phyloP scores from a whole-genome alignment of 129 eudicot species.

The Centrapalus pauciflorus region DNA sequence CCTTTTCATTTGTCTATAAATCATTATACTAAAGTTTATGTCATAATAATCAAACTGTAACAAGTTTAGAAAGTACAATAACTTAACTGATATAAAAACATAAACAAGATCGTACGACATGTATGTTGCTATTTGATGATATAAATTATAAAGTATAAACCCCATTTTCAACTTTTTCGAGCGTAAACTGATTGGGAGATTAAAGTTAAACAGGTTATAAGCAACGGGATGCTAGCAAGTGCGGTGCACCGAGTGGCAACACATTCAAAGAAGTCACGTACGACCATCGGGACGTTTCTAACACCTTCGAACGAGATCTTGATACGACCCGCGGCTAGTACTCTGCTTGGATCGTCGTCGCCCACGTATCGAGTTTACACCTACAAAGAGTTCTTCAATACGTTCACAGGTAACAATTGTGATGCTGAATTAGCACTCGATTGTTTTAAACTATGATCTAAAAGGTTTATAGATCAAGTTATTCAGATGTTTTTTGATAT shows the following conservation, averaged over 20 bases:
- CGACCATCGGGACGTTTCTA: conserved; percentile 48
- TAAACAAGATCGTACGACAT: too few relatives aligned
- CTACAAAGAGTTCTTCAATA: conserved; percentile 40
- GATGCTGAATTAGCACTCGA: conserved; percentile 32
- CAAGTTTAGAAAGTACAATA: too few relatives aligned
- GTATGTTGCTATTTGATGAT: too few relatives aligned
- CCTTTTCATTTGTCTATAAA: too few relatives aligned
- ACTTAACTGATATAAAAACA: too few relatives aligned
- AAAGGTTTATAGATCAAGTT: background rate
- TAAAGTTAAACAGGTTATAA: conserved; percentile 40
- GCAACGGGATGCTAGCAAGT: conserved; percentile 54
- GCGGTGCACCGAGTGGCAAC: conserved; percentile 57
- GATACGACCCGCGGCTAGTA: conserved; percentile 36
- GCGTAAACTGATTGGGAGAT: background rate
- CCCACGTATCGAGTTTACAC: conserved; percentile 32
- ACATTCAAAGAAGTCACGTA: conserved; percentile 35
- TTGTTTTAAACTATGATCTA: conserved; percentile 18
- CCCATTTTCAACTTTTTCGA: background rate
- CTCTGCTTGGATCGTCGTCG: background rate
- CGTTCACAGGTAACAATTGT: conserved; percentile 32
- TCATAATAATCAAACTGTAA: too few relatives aligned
- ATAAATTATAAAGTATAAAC: too few relatives aligned
- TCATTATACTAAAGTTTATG: too few relatives aligned
- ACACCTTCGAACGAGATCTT: conserved; percentile 39
- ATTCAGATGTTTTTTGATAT: too few relatives aligned